phyloP scores from a whole-genome alignment of 352 stramenopile species.

The Phytopythium ostracodes region DNA sequence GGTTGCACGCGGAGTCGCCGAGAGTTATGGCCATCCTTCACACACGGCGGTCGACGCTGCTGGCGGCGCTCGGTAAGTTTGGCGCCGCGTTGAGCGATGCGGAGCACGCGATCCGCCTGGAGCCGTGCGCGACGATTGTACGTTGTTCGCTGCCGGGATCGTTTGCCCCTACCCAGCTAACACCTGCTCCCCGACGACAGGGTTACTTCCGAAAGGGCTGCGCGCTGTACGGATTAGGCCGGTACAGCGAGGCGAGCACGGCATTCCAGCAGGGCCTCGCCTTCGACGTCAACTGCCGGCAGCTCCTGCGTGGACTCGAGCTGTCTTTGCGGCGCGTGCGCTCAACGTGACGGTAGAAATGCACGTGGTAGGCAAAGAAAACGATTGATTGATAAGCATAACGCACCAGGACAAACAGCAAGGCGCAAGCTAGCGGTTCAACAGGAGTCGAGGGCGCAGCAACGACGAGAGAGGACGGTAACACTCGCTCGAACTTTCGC shows the following conservation, averaged over 20 bases:
- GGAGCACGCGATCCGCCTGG: conserved; percentile 41
- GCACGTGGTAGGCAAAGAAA: not conserved
- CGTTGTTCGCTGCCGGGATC: conserved; percentile 4
- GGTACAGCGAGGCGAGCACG: conserved; percentile 48
- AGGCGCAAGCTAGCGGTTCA: not conserved
- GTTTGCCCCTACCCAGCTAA: not conserved
- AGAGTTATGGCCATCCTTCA: conserved; percentile 58
- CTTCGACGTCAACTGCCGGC: conserved; percentile 53
- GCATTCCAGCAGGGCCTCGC: conserved; percentile 64
- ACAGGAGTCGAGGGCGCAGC: not conserved
- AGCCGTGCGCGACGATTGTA: conserved; percentile 51
- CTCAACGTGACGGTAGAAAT: not conserved
- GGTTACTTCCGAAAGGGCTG: conserved; percentile 69
- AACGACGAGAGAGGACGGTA: not conserved
- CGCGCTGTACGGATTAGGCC: conserved; percentile 43
- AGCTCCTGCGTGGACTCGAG: conserved; percentile 55
- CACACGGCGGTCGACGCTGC: conserved; percentile 52
- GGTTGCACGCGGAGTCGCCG: conserved; percentile 36
- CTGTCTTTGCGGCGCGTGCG: conserved; percentile 28
- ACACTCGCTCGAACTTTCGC: not conserved
- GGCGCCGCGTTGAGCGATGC: conserved; percentile 45
- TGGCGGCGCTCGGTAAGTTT: conserved; percentile 46
- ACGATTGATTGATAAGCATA: not conserved
- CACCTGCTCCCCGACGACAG: conserved; percentile 16
- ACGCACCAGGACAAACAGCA: too few relatives aligned